Evolutionary conservation across 176 grass and related monocot genomes (phyloP).

Genomic region (Tillandsia fasciculata): DNA sequence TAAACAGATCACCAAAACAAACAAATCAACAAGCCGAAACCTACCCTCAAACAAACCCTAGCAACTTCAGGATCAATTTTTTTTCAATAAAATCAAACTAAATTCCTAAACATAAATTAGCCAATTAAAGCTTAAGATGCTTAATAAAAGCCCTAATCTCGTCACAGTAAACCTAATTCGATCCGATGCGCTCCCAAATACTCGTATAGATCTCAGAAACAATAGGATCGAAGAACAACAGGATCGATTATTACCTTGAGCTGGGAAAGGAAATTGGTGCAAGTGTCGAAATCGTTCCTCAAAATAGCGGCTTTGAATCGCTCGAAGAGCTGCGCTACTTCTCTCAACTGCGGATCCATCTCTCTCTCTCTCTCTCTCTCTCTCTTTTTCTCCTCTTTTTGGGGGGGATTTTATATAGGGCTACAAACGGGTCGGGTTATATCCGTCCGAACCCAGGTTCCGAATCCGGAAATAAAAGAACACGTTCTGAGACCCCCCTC

Average conservation of each 20-base stretch:
- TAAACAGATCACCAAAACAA: background rate
- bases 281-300: slow-evolving; percentile 35
- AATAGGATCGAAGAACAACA: background rate
- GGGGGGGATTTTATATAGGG: background rate
- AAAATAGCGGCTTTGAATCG: slow-evolving; percentile 45
- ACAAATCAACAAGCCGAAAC: background rate
- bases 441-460: no score
- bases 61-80: no score
- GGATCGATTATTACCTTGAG: slow-evolving; percentile 38
- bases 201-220: background rate
- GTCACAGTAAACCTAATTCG: no score
- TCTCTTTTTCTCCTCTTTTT: background rate
- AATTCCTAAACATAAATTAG: no score
- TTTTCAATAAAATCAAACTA: no score
- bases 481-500: no score
- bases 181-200: no score
- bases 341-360: slow-evolving; percentile 45
- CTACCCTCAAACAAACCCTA: no score
- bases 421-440: background rate
- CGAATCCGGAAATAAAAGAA: no score
- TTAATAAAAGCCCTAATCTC: background rate
- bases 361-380: background rate
- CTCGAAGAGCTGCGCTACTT: slow-evolving; percentile 32
- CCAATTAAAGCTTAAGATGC: background rate
- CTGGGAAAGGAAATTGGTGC: slow-evolving; percentile 32